Base-by-base conservation (phyloP, 108 stramenopile genomes). In the Bacterosira constricta region DNA sequence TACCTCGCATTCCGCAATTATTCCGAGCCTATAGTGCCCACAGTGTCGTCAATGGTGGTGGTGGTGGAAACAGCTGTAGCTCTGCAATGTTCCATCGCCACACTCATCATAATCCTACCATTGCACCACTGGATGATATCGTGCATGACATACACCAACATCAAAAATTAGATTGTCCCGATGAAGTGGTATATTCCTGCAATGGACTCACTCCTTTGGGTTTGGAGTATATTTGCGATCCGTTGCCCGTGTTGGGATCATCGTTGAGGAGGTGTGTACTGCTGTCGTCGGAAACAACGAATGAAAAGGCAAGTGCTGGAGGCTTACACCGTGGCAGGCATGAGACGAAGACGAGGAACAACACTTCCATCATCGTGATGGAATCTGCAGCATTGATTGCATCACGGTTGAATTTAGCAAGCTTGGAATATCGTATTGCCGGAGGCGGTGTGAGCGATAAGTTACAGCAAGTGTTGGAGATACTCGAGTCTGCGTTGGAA, bases 221-320 rank as follows among this genome's bases (percentile, higher is more conserved):
- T 23, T 51, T 78, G 30, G 77, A 78, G 21, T 78, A 78, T 36
- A 63, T 78, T 41, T 70, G 63, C 39, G 77, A 78, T 71, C 77
- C 77, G 1, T 53, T 78, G 17, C 77, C 77, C 13, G 58, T 70
- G 12, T 60, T 78, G 30, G 61, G 77, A 1, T 26, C 37, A 15
- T 37, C 53, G n/a, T 37, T 63, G 63, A 62, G 71, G 13, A 63
- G 51, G 20, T 18, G 37, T 0, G 41, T 63, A 10, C 3, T 32
- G 4, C 10, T 1, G 32, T 32, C 7, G 26, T 21, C 31, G 13
- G 27, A 41, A 20, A 30, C 53, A 37, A 10, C 15, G 39, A 20
- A 73, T 42, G 44, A 56, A 30, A 41, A 53, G 26, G 13, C 6
- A 31, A 30, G 23, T 6, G 53, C 53, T 54, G 35, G 37, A 42